Base-by-base conservation (phyloP, 139 green algal genomes). In the Zygnema cylindricum region DNA sequence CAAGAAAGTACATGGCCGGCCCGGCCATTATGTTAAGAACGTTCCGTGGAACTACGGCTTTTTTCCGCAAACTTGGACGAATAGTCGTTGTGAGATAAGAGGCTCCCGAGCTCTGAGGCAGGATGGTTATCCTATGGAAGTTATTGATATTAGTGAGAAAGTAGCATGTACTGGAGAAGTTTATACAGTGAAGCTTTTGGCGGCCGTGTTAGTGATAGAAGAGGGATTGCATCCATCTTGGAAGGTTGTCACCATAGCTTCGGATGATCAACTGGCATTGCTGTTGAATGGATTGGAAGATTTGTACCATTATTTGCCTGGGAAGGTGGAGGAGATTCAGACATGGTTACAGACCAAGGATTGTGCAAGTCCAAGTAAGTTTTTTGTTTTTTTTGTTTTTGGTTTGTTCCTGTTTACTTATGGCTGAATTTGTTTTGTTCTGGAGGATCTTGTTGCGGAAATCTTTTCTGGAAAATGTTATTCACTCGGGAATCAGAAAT, bases 201-300 rank as follows among this genome's bases (percentile, higher is more conserved):
- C 49, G 49, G 16, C 16, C 7, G 7, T 63, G 7, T 63, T 16
- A 82, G 98, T 99, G 95, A 98, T 99, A 81, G 96, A 99, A n/a
- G 71, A 16, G 11, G 36, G 36, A 7, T 79, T 11, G 11, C 7
- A 98, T 95, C 94, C 99, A 69, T 97, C 99, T 94, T 99, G 97
- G 97, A 99, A 99, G 94, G 93, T 99, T 39, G 96, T 99, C 40
- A 94, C 94, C 91, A 98, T 99, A 88, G 85, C 90, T 75, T 86
- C 82, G 2, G 94, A 98, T 73, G 97, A 99, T 94, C 96, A 96
- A 69, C 97, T 97, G 93, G 97, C 97, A 0, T 77, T 77, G 36
- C 78, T 92, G 69, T 90, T 98, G 36, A 98, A 98, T 93, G 95
- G 97, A 88, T 93, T 98, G 23, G 97, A 96, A 88, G 97, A 99